Evolutionary conservation across 257 asterid species (phyloP).

Genomic region (Solanum arcanum): DNA sequence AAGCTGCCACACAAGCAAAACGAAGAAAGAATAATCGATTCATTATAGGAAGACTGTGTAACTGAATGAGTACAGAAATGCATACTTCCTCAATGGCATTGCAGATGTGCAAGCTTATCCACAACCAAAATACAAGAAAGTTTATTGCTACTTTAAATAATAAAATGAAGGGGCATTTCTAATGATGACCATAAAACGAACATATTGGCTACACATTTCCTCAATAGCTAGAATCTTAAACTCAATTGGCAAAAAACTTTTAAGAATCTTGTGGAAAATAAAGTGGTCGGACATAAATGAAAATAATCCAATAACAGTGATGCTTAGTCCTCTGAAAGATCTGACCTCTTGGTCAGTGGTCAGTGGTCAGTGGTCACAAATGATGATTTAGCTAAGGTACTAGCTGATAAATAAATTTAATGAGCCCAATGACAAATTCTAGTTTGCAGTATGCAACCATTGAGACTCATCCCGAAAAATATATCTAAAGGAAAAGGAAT

Average conservation of each 20-base stretch:
- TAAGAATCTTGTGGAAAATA: background rate
- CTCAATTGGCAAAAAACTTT: background rate
- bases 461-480: background rate
- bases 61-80: background rate
- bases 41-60: background rate
- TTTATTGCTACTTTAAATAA: background rate
- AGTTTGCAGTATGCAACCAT: background rate
- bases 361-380: background rate
- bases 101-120: background rate
- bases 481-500: background rate
- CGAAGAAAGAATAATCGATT: background rate
- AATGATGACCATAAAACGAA: background rate
- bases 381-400: background rate
- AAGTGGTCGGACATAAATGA: background rate
- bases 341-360: background rate
- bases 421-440: background rate
- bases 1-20: conserved; percentile 35
- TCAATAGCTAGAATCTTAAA: background rate
- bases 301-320: background rate
- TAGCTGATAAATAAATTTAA: background rate
- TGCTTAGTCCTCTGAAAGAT: background rate
- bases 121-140: background rate
- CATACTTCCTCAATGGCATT: background rate
- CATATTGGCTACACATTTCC: background rate
- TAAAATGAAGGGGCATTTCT: background rate